phyloP scores from a whole-genome alignment of 1,139 yeast species.

The Kodamaea arcana region DNA sequence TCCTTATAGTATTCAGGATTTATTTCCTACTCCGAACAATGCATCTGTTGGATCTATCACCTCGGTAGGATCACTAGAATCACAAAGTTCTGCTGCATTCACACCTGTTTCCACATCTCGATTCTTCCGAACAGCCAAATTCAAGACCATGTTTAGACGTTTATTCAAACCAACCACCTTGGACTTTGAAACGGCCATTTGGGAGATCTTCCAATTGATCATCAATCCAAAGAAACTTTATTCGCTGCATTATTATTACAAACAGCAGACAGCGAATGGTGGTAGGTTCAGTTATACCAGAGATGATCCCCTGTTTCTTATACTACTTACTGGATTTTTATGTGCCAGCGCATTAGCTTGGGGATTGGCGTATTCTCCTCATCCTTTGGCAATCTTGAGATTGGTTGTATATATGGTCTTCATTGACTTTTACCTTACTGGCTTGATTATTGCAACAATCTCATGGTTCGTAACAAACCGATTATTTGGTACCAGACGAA shows the following conservation, averaged over 20 bases:
- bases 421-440: constrained; percentile 74
- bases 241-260: constrained; percentile 73
- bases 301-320: constrained; percentile 87
- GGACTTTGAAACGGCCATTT: constrained; percentile 87
- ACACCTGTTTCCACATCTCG: constrained; percentile 13
- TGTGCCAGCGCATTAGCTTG: constrained; percentile 79
- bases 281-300: constrained; percentile 59
- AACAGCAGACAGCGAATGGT: constrained; percentile 27
- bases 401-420: constrained; percentile 79
- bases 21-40: constrained; percentile 23
- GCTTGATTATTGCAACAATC: constrained; percentile 62
- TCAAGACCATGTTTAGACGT: constrained; percentile 31
- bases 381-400: constrained; percentile 53
- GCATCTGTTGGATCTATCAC: constrained; percentile 17
- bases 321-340: constrained; percentile 61
- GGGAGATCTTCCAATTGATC: constrained; percentile 80
- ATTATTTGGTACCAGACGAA: constrained; percentile 42
- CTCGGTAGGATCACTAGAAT: constrained; percentile 10
- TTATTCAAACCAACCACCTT: constrained; percentile 73
- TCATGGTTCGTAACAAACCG: constrained; percentile 72
- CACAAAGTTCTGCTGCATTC: constrained; percentile 15
- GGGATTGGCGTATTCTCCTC: constrained; percentile 80
- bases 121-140: constrained; percentile 7
- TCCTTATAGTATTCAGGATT: constrained; percentile 38
- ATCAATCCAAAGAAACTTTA: constrained; percentile 78